Percentiles rank a stretch among this genome's conserved stretches.
Evolutionary conservation across 73 alveolate genomes (phyloP).

Genomic region (Stentor roeselii): DNA sequence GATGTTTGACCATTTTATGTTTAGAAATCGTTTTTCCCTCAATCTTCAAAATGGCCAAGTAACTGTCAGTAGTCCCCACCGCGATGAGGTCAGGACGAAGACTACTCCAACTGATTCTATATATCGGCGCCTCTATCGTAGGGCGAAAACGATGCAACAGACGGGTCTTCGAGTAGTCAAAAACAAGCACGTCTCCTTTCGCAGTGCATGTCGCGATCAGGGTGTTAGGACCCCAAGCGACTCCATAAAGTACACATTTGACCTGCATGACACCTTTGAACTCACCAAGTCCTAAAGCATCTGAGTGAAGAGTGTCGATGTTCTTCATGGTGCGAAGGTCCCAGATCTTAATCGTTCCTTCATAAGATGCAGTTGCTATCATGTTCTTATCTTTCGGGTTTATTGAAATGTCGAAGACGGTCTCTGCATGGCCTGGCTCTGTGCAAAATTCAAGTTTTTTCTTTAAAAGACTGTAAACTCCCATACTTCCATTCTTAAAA

Average conservation of each 20-base stretch:
- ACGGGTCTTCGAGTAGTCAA: too few species aligned
- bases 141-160: not conserved
- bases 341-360: constrained; percentile 82
- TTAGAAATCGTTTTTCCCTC: not conserved
- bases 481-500: constrained; percentile 68
- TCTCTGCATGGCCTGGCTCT: constrained; percentile 81
- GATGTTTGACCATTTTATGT: constrained; percentile 34
- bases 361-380: constrained; percentile 80
- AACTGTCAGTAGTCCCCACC: constrained; percentile 5
- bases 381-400: constrained; percentile 70
- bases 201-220: too few species aligned
- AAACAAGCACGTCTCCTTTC: too few species aligned
- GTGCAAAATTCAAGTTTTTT: constrained; percentile 59
- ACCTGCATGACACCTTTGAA: not conserved
- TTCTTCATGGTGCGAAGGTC: constrained; percentile 55
- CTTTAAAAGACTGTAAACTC: constrained; percentile 52
- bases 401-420: constrained; percentile 80
- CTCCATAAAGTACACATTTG: not conserved
- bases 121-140: constrained; percentile 1
- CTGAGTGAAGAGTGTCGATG: constrained; percentile 29
- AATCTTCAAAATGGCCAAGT: not conserved
- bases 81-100: not conserved
- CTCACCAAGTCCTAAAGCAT: not conserved
- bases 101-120: not conserved
- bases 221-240: too few species aligned